Evolutionary conservation across 1,284 basidiomycete genomes (phyloP), one percentile per base, ranked within the genome.

Genomic region (Pseudozyma sp.): DNA sequence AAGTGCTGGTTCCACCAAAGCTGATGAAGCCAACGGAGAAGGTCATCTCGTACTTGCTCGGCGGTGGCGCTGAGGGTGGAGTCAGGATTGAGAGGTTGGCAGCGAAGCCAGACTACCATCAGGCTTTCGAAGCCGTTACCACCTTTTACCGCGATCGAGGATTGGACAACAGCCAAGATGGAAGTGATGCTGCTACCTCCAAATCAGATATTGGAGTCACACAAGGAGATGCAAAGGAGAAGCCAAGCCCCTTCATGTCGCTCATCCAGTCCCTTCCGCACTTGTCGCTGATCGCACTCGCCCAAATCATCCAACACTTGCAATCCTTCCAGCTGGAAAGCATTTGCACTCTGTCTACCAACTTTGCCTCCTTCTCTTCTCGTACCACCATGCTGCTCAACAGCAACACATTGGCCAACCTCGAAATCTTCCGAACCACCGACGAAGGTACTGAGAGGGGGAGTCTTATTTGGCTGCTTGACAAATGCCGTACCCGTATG

Each of bases 341-440:
- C 36, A 76, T 83, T 49, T 81, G 81, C 56, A 69, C 61, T 10
- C 61, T 69, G 9, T 54, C 70, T 8, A 70, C 42, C 92, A 79
- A 93, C 78, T 97, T 84, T 53, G 60, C 64, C 2, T 81, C 87
- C 77, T 98, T 98, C 81, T 88, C 92, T 1, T 70, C 71, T 8
- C 89, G 90, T 48, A 89, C 90, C 0, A 91, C 93, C 73, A 97
- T 98, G 95, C 88, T 95, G 14, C 88, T 99, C 51, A 93, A 92
- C 61, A 91, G 91, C 43, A 95, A 94, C 81, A 97, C 96, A 0
- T 86, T 98, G 14, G 88, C 89, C 34, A 97, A 98, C 81, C 87
- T 98, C 86, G 66, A 77, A 35, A 71, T 77, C 38, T 63, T 80
- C 53, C 62, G 53, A 13, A 55, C 59, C 7, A 70, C 93, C 78